Evolutionary conservation across 148 eudicot species (phyloP).

Genomic region (Arbutus unedo): DNA sequence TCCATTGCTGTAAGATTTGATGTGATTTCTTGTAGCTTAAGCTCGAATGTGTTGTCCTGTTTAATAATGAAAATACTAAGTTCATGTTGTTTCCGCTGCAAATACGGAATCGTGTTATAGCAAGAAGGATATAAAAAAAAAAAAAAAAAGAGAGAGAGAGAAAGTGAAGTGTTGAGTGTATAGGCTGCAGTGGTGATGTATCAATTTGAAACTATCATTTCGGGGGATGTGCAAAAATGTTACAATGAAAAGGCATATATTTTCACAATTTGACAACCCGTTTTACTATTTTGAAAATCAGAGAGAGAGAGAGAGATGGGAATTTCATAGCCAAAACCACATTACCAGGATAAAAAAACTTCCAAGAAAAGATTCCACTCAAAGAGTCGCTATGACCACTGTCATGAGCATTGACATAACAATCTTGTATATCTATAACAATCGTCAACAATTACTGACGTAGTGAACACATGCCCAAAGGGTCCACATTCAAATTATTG

Average conservation of each 20-base stretch:
- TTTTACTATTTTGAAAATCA: not conserved
- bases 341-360: not conserved
- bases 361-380: not conserved
- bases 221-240: too few relatives aligned
- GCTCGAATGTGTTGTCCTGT: too few relatives aligned
- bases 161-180: not conserved
- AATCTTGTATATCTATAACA: not conserved
- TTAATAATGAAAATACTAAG: too few relatives aligned
- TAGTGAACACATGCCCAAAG: constrained; percentile 3
- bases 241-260: too few relatives aligned
- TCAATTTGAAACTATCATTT: not conserved
- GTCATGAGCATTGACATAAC: constrained; percentile 1
- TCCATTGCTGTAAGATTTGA: too few relatives aligned
- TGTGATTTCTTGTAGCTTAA: too few relatives aligned
- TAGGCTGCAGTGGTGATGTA: not conserved
- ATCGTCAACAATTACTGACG: not conserved
- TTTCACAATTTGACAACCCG: not conserved
- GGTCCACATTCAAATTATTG: constrained; percentile 7
- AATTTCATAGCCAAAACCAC: constrained; percentile 1
- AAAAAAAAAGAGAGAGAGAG: too few relatives aligned
- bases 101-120: too few relatives aligned
- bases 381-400: not conserved
- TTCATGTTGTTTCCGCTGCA: too few relatives aligned
- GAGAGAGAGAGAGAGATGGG: not conserved
- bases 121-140: too few relatives aligned